phyloP scores from a whole-genome alignment of 2,329 filamentous ascomycete genomes.

The Fusarium acutatum region DNA sequence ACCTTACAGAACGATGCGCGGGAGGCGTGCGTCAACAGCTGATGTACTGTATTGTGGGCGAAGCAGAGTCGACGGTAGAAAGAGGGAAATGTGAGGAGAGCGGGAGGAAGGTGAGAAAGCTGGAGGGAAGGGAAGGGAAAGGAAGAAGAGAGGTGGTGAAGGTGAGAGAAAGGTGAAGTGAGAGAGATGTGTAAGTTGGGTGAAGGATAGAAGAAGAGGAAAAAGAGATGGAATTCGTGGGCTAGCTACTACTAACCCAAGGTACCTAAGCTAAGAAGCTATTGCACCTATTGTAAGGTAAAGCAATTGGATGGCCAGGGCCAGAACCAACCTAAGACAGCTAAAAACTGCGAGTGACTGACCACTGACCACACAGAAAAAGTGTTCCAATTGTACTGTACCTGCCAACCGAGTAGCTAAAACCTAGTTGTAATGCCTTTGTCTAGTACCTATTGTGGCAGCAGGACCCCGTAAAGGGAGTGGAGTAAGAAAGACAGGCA shows the following conservation, averaged over 20 bases:
- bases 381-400: constrained; percentile 11
- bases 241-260: neutral
- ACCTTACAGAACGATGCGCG: constrained; percentile 26
- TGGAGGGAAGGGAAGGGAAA: constrained; percentile 29
- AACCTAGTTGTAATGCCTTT: neutral
- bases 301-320: constrained; percentile 6
- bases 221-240: constrained; percentile 30
- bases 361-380: constrained; percentile 17
- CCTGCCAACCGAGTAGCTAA: constrained; percentile 8
- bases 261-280: neutral
- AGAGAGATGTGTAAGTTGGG: constrained; percentile 38
- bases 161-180: constrained; percentile 41
- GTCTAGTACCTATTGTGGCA: constrained; percentile 6
- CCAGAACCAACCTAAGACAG: constrained; percentile 17
- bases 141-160: constrained; percentile 39
- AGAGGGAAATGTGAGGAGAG: constrained; percentile 39
- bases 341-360: constrained; percentile 13
- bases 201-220: constrained; percentile 31
- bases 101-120: constrained; percentile 37
- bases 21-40: constrained; percentile 33
- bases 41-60: constrained; percentile 2
- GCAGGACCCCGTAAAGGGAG: constrained; percentile 7
- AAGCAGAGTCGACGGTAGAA: constrained; percentile 26
- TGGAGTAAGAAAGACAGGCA: constrained; percentile 5
- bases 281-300: neutral